phyloP scores from a whole-genome alignment of 1,284 basidiomycete species.

The Cutaneotrichosporon sp. region DNA sequence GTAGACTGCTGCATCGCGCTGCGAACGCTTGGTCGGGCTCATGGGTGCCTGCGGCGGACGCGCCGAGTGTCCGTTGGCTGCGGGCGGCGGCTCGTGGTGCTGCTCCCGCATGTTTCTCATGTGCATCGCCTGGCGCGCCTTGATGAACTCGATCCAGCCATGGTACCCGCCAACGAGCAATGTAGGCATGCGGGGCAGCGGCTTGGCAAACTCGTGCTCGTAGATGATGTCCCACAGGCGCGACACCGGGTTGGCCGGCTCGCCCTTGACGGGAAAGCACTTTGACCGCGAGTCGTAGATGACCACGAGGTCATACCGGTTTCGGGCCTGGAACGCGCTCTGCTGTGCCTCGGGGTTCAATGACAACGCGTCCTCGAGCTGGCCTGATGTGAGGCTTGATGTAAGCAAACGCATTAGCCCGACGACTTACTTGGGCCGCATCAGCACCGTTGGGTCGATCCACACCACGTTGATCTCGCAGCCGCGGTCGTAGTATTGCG shows the following conservation, averaged over 20 bases:
- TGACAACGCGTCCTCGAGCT: constrained; percentile 70
- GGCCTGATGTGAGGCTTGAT: constrained; percentile 59
- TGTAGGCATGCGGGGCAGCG: constrained; percentile 71
- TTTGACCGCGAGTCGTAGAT: constrained; percentile 74
- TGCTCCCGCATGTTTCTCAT: neutral
- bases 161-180: constrained; percentile 79
- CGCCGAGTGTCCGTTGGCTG: constrained; percentile 4
- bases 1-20: constrained; percentile 38
- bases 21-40: constrained; percentile 3
- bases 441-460: constrained; percentile 73
- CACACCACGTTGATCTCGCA: constrained; percentile 61
- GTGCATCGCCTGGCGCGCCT: constrained; percentile 1
- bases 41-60: neutral
- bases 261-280: constrained; percentile 51
- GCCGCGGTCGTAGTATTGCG: constrained; percentile 45
- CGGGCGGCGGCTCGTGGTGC: neutral
- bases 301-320: constrained; percentile 85
- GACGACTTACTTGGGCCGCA: constrained; percentile 60
- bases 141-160: constrained; percentile 68
- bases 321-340: constrained; percentile 67
- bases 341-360: constrained; percentile 67
- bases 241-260: constrained; percentile 55
- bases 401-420: neutral
- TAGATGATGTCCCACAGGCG: constrained; percentile 64
- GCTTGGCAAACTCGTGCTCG: constrained; percentile 65